Conservation (phyloP, 2,329 filamentous ascomycete genomes). For the Nothophoma quercina region DNA sequence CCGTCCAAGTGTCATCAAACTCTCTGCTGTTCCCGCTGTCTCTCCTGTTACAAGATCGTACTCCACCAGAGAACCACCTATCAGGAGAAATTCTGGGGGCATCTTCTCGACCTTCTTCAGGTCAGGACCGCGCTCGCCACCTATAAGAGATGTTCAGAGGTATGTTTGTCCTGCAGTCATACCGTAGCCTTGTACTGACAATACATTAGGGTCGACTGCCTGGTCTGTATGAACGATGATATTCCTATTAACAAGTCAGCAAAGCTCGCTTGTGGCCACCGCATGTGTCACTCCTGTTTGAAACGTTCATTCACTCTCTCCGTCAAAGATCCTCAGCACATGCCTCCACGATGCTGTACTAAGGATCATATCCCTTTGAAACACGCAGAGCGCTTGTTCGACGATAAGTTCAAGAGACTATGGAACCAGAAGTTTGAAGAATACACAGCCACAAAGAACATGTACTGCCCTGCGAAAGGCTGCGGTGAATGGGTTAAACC, state of each 20-base stretch:
- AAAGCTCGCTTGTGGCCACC: constrained; percentile 79
- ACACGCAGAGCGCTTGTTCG: constrained; percentile 79
- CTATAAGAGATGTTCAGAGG: constrained; percentile 39
- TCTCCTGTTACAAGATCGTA: constrained; percentile 37
- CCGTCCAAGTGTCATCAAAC: constrained; percentile 41
- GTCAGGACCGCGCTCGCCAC: constrained; percentile 31
- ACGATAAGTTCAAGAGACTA: constrained; percentile 73
- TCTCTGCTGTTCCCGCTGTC: constrained; percentile 29
- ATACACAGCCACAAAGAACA: constrained; percentile 74
- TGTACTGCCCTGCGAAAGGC: constrained; percentile 76
- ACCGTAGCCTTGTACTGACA: background rate
- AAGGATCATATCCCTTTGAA: constrained; percentile 75
- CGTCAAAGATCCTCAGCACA: constrained; percentile 77
- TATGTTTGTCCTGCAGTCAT: constrained; percentile 5
- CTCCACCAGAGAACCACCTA: constrained; percentile 35
- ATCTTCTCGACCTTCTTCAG: constrained; percentile 45
- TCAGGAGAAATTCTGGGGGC: constrained; percentile 43
- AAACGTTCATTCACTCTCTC: constrained; percentile 78
- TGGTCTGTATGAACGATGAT: constrained; percentile 74
- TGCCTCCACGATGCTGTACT: constrained; percentile 86
- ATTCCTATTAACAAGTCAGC: constrained; percentile 69
- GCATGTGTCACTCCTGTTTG: constrained; percentile 81
- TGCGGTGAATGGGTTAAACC: constrained; percentile 86
- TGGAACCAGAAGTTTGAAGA: constrained; percentile 87
- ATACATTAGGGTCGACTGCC: constrained; percentile 69